A percentile compares a stretch with the other conserved stretches of the same genome.
These are phyloP conservation scores for Phialophora tarda DNA, from an alignment of 2,329 filamentous ascomycete species.

Conservation along the genomic window DNA sequence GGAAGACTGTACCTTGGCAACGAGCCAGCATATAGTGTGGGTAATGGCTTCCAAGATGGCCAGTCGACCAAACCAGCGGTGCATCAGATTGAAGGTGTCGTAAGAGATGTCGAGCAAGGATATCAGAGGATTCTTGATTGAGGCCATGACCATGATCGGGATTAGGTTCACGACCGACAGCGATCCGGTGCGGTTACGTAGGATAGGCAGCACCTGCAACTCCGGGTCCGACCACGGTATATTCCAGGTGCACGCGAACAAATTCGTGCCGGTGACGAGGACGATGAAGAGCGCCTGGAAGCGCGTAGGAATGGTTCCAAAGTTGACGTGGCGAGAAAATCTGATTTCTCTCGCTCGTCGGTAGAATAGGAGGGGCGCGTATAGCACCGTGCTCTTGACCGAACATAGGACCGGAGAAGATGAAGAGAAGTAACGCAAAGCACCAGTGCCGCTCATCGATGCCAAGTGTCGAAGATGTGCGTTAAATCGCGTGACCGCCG, in stretches of 20 bases:
- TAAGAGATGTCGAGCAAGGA: constrained; percentile 50
- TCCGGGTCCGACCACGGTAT: constrained; percentile 49
- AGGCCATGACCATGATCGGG: constrained; percentile 51
- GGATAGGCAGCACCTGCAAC: constrained; percentile 45
- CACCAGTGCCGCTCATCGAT: constrained; percentile 69
- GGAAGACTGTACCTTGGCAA: constrained; percentile 64
- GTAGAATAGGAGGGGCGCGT: constrained; percentile 52
- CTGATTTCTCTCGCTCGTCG: constrained; percentile 55
- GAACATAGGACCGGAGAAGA: constrained; percentile 63
- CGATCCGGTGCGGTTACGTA: constrained; percentile 52
- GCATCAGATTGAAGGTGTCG: constrained; percentile 63
- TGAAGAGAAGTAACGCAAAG: constrained; percentile 75
- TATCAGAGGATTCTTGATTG: constrained; percentile 53
- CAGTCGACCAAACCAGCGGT: constrained; percentile 78
- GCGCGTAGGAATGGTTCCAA: constrained; percentile 54
- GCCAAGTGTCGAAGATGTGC: constrained; percentile 75
- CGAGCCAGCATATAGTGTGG: constrained; percentile 74
- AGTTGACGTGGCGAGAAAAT: constrained; percentile 51
- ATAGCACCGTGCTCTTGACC: constrained; percentile 70
- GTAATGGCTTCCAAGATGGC: constrained; percentile 71
- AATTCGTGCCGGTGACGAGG: constrained; percentile 51
- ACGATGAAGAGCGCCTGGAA: constrained; percentile 52
- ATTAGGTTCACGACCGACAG: constrained; percentile 53
- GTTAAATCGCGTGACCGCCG: constrained; percentile 63
- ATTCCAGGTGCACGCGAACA: constrained; percentile 58